phyloP scores from a whole-genome alignment of 345 rosid genomes.

The Heritiera fomes region DNA sequence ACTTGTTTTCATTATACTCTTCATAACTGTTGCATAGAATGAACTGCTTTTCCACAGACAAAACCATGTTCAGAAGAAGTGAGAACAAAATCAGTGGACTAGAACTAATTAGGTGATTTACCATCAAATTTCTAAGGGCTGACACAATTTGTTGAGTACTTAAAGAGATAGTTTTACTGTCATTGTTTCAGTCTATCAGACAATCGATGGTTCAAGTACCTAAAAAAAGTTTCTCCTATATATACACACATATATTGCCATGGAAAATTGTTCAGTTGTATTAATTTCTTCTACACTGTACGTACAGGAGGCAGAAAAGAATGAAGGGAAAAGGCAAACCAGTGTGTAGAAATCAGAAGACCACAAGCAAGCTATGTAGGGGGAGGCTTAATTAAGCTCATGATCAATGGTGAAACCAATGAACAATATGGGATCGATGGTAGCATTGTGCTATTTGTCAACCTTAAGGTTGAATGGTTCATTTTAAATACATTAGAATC shows the following conservation, averaged over 20 bases:
- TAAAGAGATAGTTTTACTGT: not conserved
- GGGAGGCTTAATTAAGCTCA: not conserved
- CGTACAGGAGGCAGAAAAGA: slow-evolving; percentile 6
- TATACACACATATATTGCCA: not conserved
- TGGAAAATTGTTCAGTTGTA: not conserved
- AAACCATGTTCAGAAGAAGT: not conserved
- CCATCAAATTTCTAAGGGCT: not conserved
- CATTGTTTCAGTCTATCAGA: not conserved
- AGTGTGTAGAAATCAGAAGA: not conserved
- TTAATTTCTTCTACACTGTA: not conserved
- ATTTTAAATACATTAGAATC: slow-evolving; percentile 1
- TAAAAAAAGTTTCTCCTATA: not conserved
- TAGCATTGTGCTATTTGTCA: not conserved
- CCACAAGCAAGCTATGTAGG: not conserved
- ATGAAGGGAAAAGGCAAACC: not conserved
- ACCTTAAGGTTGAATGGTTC: not conserved
- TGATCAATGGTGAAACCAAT: not conserved
- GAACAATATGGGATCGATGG: not conserved
- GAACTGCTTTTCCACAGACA: not conserved
- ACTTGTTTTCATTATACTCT: not conserved
- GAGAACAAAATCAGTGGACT: no score
- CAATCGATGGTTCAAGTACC: not conserved
- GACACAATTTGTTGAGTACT: not conserved
- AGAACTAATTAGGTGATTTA: not conserved
- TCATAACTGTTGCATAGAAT: not conserved